phyloP scores from a whole-genome alignment of 352 stramenopile species.

The Phytophthora uliginosa region DNA sequence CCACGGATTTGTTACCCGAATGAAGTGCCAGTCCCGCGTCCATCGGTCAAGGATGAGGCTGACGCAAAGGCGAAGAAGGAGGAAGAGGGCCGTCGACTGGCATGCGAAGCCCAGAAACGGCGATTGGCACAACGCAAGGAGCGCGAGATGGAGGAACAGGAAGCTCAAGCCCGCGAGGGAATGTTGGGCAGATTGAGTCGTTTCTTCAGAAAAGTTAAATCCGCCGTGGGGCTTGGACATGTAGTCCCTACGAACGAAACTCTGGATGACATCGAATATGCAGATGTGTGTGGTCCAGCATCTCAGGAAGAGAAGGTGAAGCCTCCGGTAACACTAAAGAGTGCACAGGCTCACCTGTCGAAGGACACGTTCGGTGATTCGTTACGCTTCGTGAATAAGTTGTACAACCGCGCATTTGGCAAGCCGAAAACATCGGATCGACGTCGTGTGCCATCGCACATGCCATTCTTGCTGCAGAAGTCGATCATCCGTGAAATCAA shows the following conservation, averaged over 20 bases:
- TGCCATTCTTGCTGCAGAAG: constrained; percentile 95
- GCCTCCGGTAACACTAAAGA: constrained; percentile 26
- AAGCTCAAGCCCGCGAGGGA: constrained; percentile 24
- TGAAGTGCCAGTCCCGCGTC: constrained; percentile 51
- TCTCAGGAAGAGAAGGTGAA: constrained; percentile 24
- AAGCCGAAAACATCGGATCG: constrained; percentile 53
- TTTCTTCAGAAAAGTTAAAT: constrained; percentile 38
- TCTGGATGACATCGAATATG: constrained; percentile 75
- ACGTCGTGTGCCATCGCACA: constrained; percentile 94
- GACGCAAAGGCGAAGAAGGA: constrained; percentile 50
- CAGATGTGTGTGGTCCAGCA: constrained; percentile 61
- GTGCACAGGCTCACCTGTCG: constrained; percentile 67
- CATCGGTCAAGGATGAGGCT: constrained; percentile 22
- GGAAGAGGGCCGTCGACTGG: constrained; percentile 67
- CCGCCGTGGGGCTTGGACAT: constrained; percentile 44
- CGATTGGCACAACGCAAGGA: constrained; percentile 50
- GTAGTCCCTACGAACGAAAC: constrained; percentile 57
- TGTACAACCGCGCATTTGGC: constrained; percentile 93
- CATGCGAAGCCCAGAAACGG: constrained; percentile 71
- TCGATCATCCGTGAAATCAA: constrained; percentile 93
- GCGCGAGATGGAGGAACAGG: constrained; percentile 32
- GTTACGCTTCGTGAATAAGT: constrained; percentile 92
- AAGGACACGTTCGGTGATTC: constrained; percentile 95
- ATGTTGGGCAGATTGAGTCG: constrained; percentile 18
- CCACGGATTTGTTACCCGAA: constrained; percentile 54